phyloP scores from a whole-genome alignment of 1,139 yeast species.

The Candida albicans region DNA sequence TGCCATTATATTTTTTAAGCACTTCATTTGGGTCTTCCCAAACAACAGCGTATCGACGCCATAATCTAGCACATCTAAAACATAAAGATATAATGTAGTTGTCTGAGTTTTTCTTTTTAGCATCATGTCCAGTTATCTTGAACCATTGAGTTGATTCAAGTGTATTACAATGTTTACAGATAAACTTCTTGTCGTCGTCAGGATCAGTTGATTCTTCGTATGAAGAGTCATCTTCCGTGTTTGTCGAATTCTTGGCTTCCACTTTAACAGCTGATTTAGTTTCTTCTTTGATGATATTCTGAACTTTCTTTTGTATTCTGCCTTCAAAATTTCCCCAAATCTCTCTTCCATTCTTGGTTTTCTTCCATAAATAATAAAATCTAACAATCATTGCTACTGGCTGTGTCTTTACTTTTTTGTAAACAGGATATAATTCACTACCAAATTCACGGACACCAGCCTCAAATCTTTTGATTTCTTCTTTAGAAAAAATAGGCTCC shows the following conservation, averaged over 20 bases:
- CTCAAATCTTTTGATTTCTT: conserved; percentile 71
- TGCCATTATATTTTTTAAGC: conserved; percentile 41
- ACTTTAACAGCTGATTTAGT: conserved; percentile 13
- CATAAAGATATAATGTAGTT: conserved; percentile 60
- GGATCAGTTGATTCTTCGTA: conserved; percentile 55
- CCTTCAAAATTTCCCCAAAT: conserved; percentile 88
- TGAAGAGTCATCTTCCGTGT: conserved; percentile 70
- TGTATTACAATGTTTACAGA: conserved; percentile 69
- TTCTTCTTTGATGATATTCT: conserved; percentile 35
- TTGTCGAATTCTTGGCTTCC: conserved; percentile 46
- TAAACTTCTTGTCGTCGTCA: conserved; percentile 34
- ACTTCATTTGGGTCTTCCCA: conserved; percentile 86
- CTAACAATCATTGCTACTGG: conserved; percentile 77
- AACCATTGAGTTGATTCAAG: conserved; percentile 63
- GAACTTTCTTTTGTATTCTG: conserved; percentile 55
- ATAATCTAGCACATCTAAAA: conserved; percentile 79
- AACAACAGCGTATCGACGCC: conserved; percentile 88
- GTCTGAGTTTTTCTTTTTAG: conserved; percentile 25
- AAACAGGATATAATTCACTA: conserved; percentile 76
- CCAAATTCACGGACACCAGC: conserved; percentile 74
- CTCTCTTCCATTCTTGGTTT: conserved; percentile 67
- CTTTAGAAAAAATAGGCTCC: conserved; percentile 72
- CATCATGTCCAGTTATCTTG: conserved; percentile 65
- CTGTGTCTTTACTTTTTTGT: conserved; percentile 66
- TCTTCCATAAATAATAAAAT: conserved; percentile 89